Percentiles rank a stretch among this genome's conserved stretches.
These are phyloP conservation scores for Karstenula rhodostoma DNA, from an alignment of 2,329 filamentous ascomycete species.

Conservation along the genomic window DNA sequence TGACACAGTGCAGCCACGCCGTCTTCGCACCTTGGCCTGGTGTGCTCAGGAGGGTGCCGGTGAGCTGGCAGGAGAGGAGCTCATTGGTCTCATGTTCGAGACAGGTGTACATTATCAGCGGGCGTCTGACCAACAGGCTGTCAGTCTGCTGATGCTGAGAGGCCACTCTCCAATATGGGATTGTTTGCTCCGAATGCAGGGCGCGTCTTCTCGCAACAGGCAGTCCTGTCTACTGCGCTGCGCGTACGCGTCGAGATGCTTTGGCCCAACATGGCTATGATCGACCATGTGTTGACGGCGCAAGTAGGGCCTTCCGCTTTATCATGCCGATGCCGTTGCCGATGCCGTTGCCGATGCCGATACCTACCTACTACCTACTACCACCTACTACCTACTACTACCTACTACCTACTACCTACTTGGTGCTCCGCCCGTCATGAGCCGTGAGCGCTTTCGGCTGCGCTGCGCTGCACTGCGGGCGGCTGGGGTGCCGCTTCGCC, in stretches of 20 bases:
- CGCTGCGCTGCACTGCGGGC: slow-evolving; percentile 13
- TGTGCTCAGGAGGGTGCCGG: slow-evolving; percentile 4
- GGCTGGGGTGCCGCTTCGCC: slow-evolving; percentile 13
- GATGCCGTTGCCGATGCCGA: too few species aligned
- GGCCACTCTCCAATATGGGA: neutral
- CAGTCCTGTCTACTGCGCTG: slow-evolving; percentile 10
- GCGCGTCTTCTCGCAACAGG: slow-evolving; percentile 9
- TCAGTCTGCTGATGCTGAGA: slow-evolving; percentile 14
- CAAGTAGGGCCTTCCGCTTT: neutral
- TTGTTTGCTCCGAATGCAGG: slow-evolving; percentile 9
- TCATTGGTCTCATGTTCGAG: slow-evolving; percentile 15
- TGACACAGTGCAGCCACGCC: slow-evolving; percentile 3
- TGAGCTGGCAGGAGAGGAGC: slow-evolving; percentile 4
- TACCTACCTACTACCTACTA: too few species aligned
- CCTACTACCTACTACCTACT: too few species aligned
- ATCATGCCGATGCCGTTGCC: too few species aligned
- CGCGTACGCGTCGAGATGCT: slow-evolving; percentile 7
- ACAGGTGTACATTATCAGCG: slow-evolving; percentile 10
- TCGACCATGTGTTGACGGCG: slow-evolving; percentile 7
- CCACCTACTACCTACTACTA: too few species aligned
- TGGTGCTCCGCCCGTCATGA: slow-evolving; percentile 16
- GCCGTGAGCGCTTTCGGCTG: slow-evolving; percentile 8
- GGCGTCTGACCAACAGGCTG: slow-evolving; percentile 16
- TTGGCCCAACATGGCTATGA: neutral
- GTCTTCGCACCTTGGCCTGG: slow-evolving; percentile 11